phyloP scores from a whole-genome alignment of 257 asterid species.

The Craterostigma plantagineum region DNA sequence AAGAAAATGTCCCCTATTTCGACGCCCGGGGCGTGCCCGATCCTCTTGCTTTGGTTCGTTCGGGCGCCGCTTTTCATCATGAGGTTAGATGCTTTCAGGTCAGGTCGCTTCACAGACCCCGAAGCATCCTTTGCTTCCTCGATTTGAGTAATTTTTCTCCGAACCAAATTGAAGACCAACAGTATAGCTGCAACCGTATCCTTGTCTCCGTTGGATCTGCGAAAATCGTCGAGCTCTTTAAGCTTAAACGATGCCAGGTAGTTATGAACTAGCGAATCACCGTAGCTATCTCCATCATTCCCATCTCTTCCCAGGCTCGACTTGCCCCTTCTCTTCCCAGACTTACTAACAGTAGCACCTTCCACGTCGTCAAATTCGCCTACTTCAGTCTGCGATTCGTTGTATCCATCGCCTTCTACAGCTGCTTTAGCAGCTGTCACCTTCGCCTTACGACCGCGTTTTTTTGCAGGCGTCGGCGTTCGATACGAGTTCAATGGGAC shows the following conservation, averaged over 20 bases:
- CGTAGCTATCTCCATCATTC: conserved; percentile 23
- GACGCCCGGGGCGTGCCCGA: conserved; percentile 71
- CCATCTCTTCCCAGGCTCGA: not conserved
- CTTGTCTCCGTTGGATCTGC: conserved; percentile 52
- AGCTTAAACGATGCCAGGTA: conserved; percentile 31
- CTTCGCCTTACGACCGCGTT: conserved; percentile 27
- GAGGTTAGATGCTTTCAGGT: conserved; percentile 38
- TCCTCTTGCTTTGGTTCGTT: conserved; percentile 43
- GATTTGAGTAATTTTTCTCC: conserved; percentile 48
- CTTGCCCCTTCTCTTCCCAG: conserved; percentile 6
- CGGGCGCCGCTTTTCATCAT: conserved; percentile 62
- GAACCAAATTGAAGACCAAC: conserved; percentile 40
- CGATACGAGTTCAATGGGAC: conserved; percentile 66
- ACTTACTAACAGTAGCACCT: conserved; percentile 20
- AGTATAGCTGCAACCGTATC: conserved; percentile 29
- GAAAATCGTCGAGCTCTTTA: conserved; percentile 31
- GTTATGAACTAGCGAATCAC: conserved; percentile 27
- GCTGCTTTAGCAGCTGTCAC: conserved; percentile 21
- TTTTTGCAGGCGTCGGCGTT: conserved; percentile 30
- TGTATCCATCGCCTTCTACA: conserved; percentile 39
- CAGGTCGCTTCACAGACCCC: conserved; percentile 44
- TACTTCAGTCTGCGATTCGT: conserved; percentile 28
- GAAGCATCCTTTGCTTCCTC: conserved; percentile 41
- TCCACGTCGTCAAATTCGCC: conserved; percentile 16
- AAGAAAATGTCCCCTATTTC: conserved; percentile 80